phyloP scores from a whole-genome alignment of 768 basidiomycete genomes.

The Termitomyces bulborhizus region DNA sequence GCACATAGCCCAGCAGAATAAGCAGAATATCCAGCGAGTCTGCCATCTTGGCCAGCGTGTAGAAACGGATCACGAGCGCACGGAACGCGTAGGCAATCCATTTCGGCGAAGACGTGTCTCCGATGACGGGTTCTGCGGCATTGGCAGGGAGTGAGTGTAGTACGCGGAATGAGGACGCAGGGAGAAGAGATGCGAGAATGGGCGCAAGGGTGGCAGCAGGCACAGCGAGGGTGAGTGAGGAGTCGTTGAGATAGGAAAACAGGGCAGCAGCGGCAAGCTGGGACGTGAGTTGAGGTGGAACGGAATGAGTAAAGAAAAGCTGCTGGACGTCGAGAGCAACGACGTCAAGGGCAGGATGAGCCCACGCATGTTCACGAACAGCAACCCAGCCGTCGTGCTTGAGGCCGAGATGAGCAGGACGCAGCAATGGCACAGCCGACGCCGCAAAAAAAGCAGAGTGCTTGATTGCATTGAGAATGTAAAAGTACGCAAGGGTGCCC shows the following conservation, averaged over 20 bases:
- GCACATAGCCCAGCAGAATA: conserved; percentile 86
- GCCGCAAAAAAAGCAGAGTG: conserved; percentile 77
- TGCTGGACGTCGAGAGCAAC: conserved; percentile 67
- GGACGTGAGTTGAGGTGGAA: conserved; percentile 28
- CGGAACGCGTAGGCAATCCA: conserved; percentile 87
- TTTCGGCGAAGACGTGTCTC: conserved; percentile 71
- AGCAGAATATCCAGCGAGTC: conserved; percentile 95
- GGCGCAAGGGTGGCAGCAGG: conserved; percentile 9
- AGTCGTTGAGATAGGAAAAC: conserved; percentile 22
- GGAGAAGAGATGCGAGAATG: conserved; percentile 19
- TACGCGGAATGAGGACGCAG: not conserved
- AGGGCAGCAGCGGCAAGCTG: conserved; percentile 8
- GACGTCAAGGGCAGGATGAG: conserved; percentile 22
- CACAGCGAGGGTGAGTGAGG: conserved; percentile 38
- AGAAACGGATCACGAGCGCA: conserved; percentile 18
- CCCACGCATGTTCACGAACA: conserved; percentile 51
- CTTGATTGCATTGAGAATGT: conserved; percentile 85
- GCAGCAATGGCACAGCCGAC: conserved; percentile 37
- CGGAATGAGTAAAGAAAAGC: conserved; percentile 49
- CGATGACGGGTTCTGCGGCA: conserved; percentile 28
- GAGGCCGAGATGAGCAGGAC: conserved; percentile 51
- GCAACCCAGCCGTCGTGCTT: conserved; percentile 56
- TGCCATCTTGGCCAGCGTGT: conserved; percentile 56
- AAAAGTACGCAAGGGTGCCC: conserved; percentile 93
- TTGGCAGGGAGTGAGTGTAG: conserved; percentile 33